A percentile compares a stretch with the other conserved stretches of the same genome.
Evolutionary conservation across 2,329 filamentous ascomycete genomes (phyloP).

Genomic region (Ascosphaera apis): DNA sequence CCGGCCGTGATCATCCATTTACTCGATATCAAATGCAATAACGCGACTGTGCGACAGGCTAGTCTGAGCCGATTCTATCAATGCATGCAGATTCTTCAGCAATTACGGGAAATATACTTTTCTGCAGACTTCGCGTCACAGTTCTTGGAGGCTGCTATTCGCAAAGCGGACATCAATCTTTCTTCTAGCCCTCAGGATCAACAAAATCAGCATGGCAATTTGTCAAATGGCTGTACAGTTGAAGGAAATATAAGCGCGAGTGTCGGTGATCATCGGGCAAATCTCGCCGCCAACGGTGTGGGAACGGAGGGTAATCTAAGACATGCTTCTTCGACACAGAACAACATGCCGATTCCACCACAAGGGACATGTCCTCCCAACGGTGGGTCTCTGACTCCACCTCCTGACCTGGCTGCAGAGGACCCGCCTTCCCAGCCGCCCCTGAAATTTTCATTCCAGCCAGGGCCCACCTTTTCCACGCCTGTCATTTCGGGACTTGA

Average conservation of each 20-base stretch:
- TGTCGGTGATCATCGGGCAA: conserved; percentile 1
- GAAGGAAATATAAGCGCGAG: neutral
- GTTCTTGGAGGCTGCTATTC: conserved; percentile 78
- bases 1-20: conserved; percentile 88
- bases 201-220: neutral
- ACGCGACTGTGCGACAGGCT: conserved; percentile 44
- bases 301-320: neutral
- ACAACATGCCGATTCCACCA: neutral
- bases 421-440: conserved; percentile 18
- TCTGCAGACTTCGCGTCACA: conserved; percentile 91
- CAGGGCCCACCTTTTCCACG: conserved; percentile 6
- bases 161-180: conserved; percentile 61
- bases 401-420: conserved; percentile 18
- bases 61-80: conserved; percentile 66
- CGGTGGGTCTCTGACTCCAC: conserved; percentile 15
- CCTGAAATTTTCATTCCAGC: conserved; percentile 9
- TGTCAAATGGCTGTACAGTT: conserved; percentile 1
- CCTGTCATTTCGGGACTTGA: conserved; percentile 2
- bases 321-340: neutral
- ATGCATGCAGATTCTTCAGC: conserved; percentile 81
- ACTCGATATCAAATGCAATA: conserved; percentile 70
- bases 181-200: conserved; percentile 16
- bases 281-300: neutral
- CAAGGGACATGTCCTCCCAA: neutral
- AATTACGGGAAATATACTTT: conserved; percentile 68